Percentiles rank a stretch among this genome's conserved stretches.
These are phyloP conservation scores for Erucastrum elatum DNA, from an alignment of 345 rosid genomes.

Conservation along the genomic window DNA sequence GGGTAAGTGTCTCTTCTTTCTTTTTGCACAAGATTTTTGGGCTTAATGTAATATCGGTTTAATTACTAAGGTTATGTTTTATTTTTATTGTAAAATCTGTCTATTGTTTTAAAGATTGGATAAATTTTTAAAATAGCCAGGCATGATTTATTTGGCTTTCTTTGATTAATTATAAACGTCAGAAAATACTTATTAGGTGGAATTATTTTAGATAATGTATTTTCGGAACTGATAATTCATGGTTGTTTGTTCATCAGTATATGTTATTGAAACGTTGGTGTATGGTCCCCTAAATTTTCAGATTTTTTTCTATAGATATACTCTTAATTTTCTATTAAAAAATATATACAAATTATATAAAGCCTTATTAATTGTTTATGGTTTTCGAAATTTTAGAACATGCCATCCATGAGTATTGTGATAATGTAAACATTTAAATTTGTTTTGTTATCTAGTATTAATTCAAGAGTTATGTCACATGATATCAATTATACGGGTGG, in stretches of 20 bases:
- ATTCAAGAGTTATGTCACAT: background rate
- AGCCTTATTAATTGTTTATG: too few species aligned
- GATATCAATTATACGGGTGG: background rate
- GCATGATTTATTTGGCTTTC: background rate
- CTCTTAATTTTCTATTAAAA: too few species aligned
- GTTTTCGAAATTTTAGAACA: too few species aligned
- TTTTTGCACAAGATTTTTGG: background rate
- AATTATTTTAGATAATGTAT: background rate
- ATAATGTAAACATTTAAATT: background rate
- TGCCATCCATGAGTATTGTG: background rate
- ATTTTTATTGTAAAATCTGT: background rate
- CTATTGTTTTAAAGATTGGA: background rate
- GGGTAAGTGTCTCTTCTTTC: background rate
- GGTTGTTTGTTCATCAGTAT: too few species aligned
- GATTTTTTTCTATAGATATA: too few species aligned
- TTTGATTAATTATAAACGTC: background rate
- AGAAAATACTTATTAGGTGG: background rate
- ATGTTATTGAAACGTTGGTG: too few species aligned
- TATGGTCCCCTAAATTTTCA: too few species aligned
- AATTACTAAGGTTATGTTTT: background rate
- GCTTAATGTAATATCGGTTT: background rate
- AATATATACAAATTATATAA: too few species aligned
- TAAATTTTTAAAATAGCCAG: background rate
- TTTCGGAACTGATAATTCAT: background rate
- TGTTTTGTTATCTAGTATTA: background rate